These are phyloP conservation scores for Luffa acutangula DNA, from an alignment of 306 rosid genomes.

Conservation along the genomic window DNA sequence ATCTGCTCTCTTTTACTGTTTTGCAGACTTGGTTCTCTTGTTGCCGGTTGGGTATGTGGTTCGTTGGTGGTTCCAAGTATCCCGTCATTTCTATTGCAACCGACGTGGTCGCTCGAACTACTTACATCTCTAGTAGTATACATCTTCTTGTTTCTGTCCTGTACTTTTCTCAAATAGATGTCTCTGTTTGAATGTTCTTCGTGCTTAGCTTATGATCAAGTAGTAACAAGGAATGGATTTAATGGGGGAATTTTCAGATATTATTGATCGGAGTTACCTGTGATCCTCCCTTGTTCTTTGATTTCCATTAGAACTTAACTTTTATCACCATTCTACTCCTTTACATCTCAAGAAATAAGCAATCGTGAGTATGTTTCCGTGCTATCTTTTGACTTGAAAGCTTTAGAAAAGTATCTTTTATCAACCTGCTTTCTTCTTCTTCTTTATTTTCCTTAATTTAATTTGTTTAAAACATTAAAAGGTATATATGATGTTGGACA, in stretches of 20 bases:
- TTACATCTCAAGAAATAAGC: neutral
- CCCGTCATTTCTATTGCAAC: slow-evolving; percentile 63
- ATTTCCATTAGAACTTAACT: neutral
- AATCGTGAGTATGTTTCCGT: neutral
- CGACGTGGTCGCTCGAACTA: slow-evolving; percentile 87
- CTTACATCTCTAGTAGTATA: slow-evolving; percentile 75
- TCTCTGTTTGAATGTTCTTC: neutral
- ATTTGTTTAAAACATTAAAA: too few relatives aligned
- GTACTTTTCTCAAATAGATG: slow-evolving; percentile 74
- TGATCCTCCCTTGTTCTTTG: neutral
- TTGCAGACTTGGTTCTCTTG: slow-evolving; percentile 78
- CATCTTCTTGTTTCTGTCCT: slow-evolving; percentile 59
- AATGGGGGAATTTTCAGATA: neutral
- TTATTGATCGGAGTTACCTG: neutral
- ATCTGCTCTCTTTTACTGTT: neutral
- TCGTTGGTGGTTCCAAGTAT: slow-evolving; percentile 66
- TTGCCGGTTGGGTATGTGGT: slow-evolving; percentile 77
- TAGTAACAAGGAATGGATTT: neutral
- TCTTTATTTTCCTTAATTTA: too few relatives aligned
- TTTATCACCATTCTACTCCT: neutral
- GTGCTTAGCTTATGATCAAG: neutral
- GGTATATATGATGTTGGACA: too few relatives aligned
- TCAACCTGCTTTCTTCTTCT: neutral
- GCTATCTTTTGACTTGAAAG: neutral
- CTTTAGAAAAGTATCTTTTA: neutral